phyloP scores from a whole-genome alignment of 768 basidiomycete genomes.

The Russula lepida region DNA sequence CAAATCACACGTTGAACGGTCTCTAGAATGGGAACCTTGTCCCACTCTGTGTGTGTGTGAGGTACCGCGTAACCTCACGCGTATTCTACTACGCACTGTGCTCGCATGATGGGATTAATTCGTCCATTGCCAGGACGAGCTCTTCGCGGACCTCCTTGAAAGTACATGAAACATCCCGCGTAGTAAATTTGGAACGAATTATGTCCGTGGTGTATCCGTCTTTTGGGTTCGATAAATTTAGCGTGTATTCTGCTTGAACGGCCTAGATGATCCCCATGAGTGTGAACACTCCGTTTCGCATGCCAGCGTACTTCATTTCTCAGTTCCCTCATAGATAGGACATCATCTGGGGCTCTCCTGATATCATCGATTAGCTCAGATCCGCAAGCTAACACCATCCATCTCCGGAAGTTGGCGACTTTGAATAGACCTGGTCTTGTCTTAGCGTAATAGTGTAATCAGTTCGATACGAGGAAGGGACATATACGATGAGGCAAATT shows the following conservation, averaged over 20 bases:
- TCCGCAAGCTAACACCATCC: not conserved
- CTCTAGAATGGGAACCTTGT: slow-evolving; percentile 22
- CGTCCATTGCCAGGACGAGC: not conserved
- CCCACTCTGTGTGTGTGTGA: slow-evolving; percentile 30
- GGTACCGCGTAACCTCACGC: not conserved
- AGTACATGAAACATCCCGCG: not conserved
- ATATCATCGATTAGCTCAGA: not conserved
- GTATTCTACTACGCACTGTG: not conserved
- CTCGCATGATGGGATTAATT: not conserved
- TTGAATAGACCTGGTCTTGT: not conserved
- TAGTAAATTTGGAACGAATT: not conserved
- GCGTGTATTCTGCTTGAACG: not conserved
- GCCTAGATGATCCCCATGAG: not conserved
- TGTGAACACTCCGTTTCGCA: not conserved
- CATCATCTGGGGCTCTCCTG: not conserved
- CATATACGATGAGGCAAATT: not conserved
- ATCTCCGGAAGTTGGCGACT: not conserved
- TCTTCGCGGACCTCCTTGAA: not conserved
- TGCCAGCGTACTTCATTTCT: not conserved
- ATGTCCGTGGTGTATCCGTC: not conserved
- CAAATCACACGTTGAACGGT: slow-evolving; percentile 27
- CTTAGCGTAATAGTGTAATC: not conserved
- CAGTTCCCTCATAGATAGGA: not conserved
- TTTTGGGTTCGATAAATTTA: not conserved
- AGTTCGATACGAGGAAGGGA: not conserved